phyloP scores from a whole-genome alignment of 148 eudicot species.

The Spergularia marina region DNA sequence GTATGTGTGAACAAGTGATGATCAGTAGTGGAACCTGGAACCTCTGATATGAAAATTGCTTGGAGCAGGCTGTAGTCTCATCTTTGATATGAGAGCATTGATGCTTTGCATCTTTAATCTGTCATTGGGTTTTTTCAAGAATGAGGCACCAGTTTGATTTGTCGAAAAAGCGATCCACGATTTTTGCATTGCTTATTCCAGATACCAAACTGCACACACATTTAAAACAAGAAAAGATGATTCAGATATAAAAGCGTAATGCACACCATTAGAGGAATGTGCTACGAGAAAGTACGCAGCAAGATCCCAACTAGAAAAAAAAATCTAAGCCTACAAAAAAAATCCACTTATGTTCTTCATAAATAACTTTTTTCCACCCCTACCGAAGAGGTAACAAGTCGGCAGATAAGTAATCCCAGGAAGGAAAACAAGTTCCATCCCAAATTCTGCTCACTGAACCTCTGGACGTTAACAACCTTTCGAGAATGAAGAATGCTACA shows the following conservation, averaged over 20 bases:
- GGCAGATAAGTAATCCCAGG: too few species aligned
- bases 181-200: slow-evolving; percentile 54
- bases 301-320: too few species aligned
- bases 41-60: not conserved
- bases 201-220: slow-evolving; percentile 63
- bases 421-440: too few species aligned
- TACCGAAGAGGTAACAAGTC: too few species aligned
- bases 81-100: not conserved
- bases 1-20: not conserved
- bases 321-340: too few species aligned
- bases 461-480: too few species aligned
- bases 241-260: not conserved
- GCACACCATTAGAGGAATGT: not conserved
- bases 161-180: slow-evolving; percentile 85
- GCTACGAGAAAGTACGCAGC: not conserved
- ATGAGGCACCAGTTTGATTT: slow-evolving; percentile 96
- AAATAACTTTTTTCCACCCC: too few species aligned
- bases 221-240: not conserved
- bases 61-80: not conserved
- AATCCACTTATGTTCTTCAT: too few species aligned
- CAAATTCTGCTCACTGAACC: too few species aligned
- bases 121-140: slow-evolving; percentile 62
- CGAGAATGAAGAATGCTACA: too few species aligned
- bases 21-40: not conserved
- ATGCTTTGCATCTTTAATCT: not conserved